Evolutionary conservation across 768 basidiomycete species (phyloP).

Genomic region (Paxillus ammoniavirescens): DNA sequence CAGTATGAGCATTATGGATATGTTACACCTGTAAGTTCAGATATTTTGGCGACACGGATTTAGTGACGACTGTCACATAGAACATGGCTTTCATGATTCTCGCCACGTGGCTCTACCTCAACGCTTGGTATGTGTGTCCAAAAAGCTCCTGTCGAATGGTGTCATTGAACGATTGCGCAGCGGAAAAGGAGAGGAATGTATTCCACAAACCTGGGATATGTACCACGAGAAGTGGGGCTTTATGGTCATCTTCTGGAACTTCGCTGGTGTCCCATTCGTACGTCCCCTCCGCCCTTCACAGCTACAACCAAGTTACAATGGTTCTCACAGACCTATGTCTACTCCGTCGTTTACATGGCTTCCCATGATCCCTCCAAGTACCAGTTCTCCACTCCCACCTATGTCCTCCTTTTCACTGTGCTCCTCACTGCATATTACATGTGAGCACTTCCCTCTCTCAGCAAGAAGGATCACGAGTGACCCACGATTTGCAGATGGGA

Average conservation of each 20-base stretch:
- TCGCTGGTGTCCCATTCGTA: constrained; percentile 90
- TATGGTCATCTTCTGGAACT: constrained; percentile 98
- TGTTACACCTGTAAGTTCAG: constrained; percentile 74
- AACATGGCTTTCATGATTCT: constrained; percentile 97
- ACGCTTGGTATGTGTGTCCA: constrained; percentile 70
- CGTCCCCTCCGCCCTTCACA: constrained; percentile 26
- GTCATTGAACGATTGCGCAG: constrained; percentile 33
- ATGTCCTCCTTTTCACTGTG: constrained; percentile 70
- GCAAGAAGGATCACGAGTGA: constrained; percentile 1
- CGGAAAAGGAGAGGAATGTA: constrained; percentile 92
- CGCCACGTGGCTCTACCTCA: constrained; percentile 94
- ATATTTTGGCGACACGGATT: background rate
- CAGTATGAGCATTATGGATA: constrained; percentile 93
- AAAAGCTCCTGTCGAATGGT: background rate
- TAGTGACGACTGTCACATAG: constrained; percentile 35
- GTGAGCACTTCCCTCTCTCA: constrained; percentile 41
- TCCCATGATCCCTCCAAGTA: constrained; percentile 87
- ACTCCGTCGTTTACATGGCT: constrained; percentile 98
- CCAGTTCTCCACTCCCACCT: constrained; percentile 75
- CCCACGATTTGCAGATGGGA: constrained; percentile 68
- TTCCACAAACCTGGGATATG: constrained; percentile 99
- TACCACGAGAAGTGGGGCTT: constrained; percentile 99
- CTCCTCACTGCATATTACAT: constrained; percentile 85
- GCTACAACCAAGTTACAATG: background rate
- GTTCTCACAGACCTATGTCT: constrained; percentile 78